A percentile compares a stretch with the other conserved stretches of the same genome.
phyloP scores from a whole-genome alignment of 768 basidiomycete species.

The Holtermannia corniformis region DNA sequence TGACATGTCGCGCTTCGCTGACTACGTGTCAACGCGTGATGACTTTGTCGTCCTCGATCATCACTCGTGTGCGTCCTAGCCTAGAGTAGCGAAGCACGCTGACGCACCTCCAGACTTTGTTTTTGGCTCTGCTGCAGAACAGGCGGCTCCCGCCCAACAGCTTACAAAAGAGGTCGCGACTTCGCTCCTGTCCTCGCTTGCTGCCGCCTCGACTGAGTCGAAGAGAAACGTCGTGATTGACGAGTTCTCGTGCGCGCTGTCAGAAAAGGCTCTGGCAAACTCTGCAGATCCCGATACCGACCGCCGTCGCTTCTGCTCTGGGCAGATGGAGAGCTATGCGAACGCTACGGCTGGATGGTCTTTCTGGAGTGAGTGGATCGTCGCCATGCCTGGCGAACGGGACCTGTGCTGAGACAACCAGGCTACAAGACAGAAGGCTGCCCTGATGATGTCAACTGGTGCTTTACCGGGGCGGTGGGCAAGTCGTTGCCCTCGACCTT shows the following conservation, averaged over 20 bases:
- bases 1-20: conserved; percentile 27
- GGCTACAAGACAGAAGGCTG: conserved; percentile 59
- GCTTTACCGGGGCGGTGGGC: conserved; percentile 56
- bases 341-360: conserved; percentile 55
- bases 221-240: conserved; percentile 27
- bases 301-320: conserved; percentile 50
- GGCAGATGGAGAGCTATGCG: conserved; percentile 54
- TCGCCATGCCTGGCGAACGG: neutral
- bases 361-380: conserved; percentile 54
- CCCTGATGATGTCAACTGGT: conserved; percentile 56
- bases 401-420: conserved; percentile 25
- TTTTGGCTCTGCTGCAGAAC: conserved; percentile 15
- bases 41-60: conserved; percentile 43
- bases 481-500: conserved; percentile 53
- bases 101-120: conserved; percentile 18
- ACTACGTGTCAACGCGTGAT: conserved; percentile 27
- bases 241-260: conserved; percentile 50
- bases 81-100: too few species aligned
- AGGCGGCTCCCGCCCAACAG: conserved; percentile 16
- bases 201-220: conserved; percentile 27
- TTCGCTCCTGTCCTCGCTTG: conserved; percentile 36
- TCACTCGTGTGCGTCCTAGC: too few species aligned
- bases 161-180: too few species aligned
- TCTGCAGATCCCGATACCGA: conserved; percentile 47
- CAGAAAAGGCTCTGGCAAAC: conserved; percentile 47